Conservation (phyloP, 805 yeast genomes). For the Ogataea pini region DNA sequence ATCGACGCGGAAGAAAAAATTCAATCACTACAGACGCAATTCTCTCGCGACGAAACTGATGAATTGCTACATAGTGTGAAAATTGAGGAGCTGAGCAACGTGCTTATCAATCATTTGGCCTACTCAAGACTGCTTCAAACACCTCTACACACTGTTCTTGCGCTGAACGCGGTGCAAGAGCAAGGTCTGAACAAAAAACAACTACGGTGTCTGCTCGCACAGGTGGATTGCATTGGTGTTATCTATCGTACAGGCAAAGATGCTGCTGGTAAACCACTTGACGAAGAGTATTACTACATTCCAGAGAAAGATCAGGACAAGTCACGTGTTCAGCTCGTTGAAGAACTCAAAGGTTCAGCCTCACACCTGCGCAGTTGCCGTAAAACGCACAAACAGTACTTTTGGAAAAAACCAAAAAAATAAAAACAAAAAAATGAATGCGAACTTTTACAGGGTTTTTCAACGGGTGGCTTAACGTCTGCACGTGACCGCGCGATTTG, state of each 20-base stretch:
- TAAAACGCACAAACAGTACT: slow-evolving; percentile 88
- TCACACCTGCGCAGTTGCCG: slow-evolving; percentile 79
- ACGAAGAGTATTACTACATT: slow-evolving; percentile 90
- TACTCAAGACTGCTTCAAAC: slow-evolving; percentile 86
- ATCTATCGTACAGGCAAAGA: slow-evolving; percentile 90
- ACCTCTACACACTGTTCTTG: slow-evolving; percentile 67
- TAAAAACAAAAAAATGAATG: slow-evolving; percentile 2
- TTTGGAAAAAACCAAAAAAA: slow-evolving; percentile 61
- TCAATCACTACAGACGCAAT: slow-evolving; percentile 4
- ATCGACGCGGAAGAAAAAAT: slow-evolving; percentile 5
- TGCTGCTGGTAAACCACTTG: slow-evolving; percentile 93
- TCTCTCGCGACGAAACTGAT: slow-evolving; percentile 28
- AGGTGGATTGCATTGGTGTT: slow-evolving; percentile 73
- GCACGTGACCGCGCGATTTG: slow-evolving; percentile 3
- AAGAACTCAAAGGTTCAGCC: slow-evolving; percentile 78
- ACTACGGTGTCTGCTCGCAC: slow-evolving; percentile 45
- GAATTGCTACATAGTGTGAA: slow-evolving; percentile 37
- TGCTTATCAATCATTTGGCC: slow-evolving; percentile 82
- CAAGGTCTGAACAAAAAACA: slow-evolving; percentile 46
- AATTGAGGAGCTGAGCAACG: slow-evolving; percentile 56
- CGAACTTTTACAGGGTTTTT: background rate
- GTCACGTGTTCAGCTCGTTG: slow-evolving; percentile 68
- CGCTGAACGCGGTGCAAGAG: slow-evolving; percentile 58
- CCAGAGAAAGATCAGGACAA: slow-evolving; percentile 78
- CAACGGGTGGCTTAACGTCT: slow-evolving; percentile 3